phyloP scores from a whole-genome alignment of 2,329 filamentous ascomycete genomes.

The Fusarium foetens region DNA sequence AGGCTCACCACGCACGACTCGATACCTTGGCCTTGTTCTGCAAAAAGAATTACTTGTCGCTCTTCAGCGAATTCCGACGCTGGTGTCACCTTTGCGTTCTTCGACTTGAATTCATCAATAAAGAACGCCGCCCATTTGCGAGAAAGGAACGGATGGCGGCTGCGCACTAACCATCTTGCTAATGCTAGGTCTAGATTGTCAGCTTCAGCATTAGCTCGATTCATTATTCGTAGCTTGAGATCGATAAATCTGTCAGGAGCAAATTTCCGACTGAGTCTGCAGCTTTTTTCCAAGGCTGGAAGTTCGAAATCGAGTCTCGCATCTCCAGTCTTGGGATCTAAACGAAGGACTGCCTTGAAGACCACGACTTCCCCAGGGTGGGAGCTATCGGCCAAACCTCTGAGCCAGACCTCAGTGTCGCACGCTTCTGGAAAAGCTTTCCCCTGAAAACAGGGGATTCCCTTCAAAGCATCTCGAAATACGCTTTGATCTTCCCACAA shows the following conservation, averaged over 20 bases:
- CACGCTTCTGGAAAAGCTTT: neutral
- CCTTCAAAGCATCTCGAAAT: neutral
- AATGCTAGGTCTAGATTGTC: neutral
- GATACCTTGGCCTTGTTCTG: neutral
- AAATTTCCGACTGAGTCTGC: slow-evolving; percentile 1
- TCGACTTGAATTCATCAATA: neutral
- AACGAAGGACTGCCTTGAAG: neutral
- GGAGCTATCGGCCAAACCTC: neutral
- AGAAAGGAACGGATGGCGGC: neutral
- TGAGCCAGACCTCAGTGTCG: neutral
- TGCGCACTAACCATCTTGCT: neutral
- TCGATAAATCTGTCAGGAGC: neutral
- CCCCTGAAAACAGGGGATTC: neutral
- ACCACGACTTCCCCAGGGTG: neutral
- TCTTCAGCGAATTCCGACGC: neutral
- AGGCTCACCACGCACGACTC: neutral
- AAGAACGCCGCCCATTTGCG: neutral
- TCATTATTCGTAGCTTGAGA: neutral
- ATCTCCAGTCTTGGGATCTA: neutral
- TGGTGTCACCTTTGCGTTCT: too few relatives aligned
- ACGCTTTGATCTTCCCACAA: neutral
- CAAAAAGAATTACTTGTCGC: neutral
- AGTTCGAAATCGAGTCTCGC: neutral
- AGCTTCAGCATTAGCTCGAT: neutral
- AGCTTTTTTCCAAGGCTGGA: neutral